Base-by-base conservation (phyloP, 2,329 filamentous ascomycete species). In the Phialocephala subalpina region DNA sequence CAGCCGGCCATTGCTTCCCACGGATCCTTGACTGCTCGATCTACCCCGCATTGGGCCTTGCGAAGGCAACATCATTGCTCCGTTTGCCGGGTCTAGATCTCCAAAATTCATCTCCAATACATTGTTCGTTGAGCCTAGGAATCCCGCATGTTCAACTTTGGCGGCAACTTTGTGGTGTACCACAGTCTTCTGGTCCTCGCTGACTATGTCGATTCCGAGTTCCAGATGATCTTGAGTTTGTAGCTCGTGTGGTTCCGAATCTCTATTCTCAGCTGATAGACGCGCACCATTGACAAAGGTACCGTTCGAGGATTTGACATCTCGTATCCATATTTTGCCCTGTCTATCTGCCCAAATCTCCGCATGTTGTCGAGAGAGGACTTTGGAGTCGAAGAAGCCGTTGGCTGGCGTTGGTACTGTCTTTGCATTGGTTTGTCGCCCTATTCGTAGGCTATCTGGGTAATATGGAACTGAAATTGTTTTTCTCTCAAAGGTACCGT, bases 101-200 rank as follows among this genome's bases (percentile, higher is more conserved):
- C 93, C 93, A 81, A 97, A 97, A 74, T 91, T 97, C 81, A 97
- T 89, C 75, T 97, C 94, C 72, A 97, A 80, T 56, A 94, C 87
- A 75, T 92, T 97, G 73, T 87, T 92, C 9, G 89, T 87, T 12
- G 90, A 86, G 53, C 86, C 90, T 69, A 94, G 87, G 70, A 95
- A 91, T 7, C 96, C 96, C 45, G 96, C 94, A 80, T 97, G 93
- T 78, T 99, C 96, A 63, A 99, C 94, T 77, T 97, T 97, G 63
- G 96, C 94, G 22, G 95, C 94, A 57, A 99, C 96, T 77, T 99
- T 99, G 82, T 98, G 96, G 77, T 99, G 96, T 16, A 99, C 94
- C 33, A 99, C 94, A 0, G 94, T 97, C 81, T 97, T 98, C 78
- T 98, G 95, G 77, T 99, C 96, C 78, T 99, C 96, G 79, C 93